Conservation (phyloP, 345 rosid species). For the Clarkia xantiana region DNA sequence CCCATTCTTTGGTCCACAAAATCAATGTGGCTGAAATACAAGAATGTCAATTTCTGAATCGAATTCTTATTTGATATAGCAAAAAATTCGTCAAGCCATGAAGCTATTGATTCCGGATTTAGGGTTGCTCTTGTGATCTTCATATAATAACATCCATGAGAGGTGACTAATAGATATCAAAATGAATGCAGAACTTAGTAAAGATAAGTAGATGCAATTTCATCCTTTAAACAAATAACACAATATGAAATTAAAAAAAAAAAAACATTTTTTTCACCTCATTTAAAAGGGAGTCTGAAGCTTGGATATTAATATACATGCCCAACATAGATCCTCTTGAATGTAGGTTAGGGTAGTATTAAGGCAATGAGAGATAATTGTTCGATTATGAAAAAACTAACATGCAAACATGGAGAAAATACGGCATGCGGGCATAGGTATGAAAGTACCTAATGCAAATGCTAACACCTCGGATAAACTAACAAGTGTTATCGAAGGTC, state of each 20-base stretch:
- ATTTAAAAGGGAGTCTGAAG: conserved; percentile 71
- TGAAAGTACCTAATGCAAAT: conserved; percentile 91
- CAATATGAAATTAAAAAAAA: neutral
- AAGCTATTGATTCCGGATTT: conserved; percentile 78
- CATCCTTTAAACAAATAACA: neutral
- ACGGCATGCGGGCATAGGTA: conserved; percentile 96
- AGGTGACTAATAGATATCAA: too few relatives aligned
- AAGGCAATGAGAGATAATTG: too few relatives aligned
- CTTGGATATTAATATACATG: neutral
- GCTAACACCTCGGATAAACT: conserved; percentile 87
- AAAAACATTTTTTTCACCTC: conserved; percentile 40
- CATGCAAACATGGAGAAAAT: conserved; percentile 99
- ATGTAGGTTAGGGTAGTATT: too few relatives aligned
- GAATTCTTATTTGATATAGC: neutral
- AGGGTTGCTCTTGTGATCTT: conserved; percentile 80
- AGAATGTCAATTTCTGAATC: neutral
- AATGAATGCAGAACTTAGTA: neutral
- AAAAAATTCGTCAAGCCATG: conserved; percentile 98
- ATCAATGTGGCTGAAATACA: conserved; percentile 71
- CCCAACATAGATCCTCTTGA: too few relatives aligned
- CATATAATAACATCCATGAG: conserved; percentile 2
- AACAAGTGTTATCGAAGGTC: conserved; percentile 97
- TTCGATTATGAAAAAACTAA: conserved; percentile 10
- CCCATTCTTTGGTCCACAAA: too few relatives aligned
- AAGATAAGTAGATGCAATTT: neutral